phyloP scores from a whole-genome alignment of 192 early-diverging fungal genomes.

The Anaeromyces robustus region DNA sequence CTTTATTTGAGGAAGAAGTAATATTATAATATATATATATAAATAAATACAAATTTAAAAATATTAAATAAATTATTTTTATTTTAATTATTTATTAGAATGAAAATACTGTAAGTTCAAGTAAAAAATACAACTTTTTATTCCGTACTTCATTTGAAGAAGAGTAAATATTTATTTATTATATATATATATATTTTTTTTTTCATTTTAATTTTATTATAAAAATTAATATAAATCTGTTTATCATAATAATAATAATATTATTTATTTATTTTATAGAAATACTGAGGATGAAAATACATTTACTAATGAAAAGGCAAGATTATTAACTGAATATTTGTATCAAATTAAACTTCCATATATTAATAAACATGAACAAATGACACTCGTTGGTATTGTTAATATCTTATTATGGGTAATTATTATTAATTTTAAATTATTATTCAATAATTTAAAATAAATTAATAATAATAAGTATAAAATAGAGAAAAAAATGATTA shows the following conservation, averaged over 20 bases:
- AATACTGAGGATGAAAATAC: constrained; percentile 10
- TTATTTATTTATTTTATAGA: constrained; percentile 4
- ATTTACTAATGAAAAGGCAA: constrained; percentile 18
- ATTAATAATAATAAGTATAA: no score
- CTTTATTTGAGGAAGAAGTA: constrained; percentile 33
- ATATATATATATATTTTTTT: not conserved
- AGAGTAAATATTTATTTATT: not conserved
- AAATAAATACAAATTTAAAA: no score
- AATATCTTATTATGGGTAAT: constrained; percentile 15
- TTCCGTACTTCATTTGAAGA: constrained; percentile 4
- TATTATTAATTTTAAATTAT: no score
- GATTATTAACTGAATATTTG: constrained; percentile 36
- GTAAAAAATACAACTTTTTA: constrained; percentile 8
- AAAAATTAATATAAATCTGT: no score
- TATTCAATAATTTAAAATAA: no score
- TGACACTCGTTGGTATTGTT: constrained; percentile 63
- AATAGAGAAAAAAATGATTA: no score
- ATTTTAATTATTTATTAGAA: constrained; percentile 4
- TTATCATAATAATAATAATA: no score
- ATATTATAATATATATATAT: not conserved
- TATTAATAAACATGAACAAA: constrained; percentile 49
- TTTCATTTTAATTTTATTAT: not conserved
- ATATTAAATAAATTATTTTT: not conserved
- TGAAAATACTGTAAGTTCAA: constrained; percentile 1
- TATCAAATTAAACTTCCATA: constrained; percentile 36